Conservation (phyloP, 306 rosid species). For the Fragaria ananassa region DNA sequence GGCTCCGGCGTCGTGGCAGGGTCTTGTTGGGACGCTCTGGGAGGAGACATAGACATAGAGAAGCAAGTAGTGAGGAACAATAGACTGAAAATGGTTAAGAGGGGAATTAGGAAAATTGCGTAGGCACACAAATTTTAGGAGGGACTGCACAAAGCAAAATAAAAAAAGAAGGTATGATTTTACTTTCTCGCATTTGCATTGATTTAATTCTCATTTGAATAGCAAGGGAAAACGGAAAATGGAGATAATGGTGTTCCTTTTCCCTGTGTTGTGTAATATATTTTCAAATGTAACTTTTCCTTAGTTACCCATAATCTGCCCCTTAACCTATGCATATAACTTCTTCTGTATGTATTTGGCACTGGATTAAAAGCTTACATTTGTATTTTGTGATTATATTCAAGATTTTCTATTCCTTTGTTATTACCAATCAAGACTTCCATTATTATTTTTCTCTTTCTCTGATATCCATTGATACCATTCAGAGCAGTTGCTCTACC, state of each 20-base stretch:
- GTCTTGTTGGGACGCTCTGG: constrained; percentile 68
- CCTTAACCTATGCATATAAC: constrained; percentile 23
- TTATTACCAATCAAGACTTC: not conserved
- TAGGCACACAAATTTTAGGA: constrained; percentile 38
- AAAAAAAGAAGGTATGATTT: constrained; percentile 35
- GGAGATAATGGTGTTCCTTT: constrained; percentile 43
- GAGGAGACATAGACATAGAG: constrained; percentile 80
- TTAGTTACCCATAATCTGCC: constrained; percentile 35
- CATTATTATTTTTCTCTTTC: not conserved
- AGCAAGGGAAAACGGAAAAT: constrained; percentile 28
- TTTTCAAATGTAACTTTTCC: constrained; percentile 26
- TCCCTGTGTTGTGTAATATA: constrained; percentile 26
- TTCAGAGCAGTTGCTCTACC: not conserved
- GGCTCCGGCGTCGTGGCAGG: constrained; percentile 64
- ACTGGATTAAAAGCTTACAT: not conserved
- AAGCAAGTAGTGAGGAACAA: constrained; percentile 30
- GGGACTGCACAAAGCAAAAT: constrained; percentile 32
- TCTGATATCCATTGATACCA: not conserved
- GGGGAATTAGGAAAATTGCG: constrained; percentile 17
- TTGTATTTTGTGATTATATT: constrained; percentile 6
- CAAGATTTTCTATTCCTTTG: not conserved
- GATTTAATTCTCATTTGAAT: constrained; percentile 34
- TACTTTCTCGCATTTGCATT: constrained; percentile 43
- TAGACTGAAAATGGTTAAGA: constrained; percentile 9
- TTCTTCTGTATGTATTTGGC: constrained; percentile 7